Evolutionary conservation across 139 green algal species (phyloP), one percentile per base, ranked within the genome.

Genomic region (Diplosphaera chodatii): DNA sequence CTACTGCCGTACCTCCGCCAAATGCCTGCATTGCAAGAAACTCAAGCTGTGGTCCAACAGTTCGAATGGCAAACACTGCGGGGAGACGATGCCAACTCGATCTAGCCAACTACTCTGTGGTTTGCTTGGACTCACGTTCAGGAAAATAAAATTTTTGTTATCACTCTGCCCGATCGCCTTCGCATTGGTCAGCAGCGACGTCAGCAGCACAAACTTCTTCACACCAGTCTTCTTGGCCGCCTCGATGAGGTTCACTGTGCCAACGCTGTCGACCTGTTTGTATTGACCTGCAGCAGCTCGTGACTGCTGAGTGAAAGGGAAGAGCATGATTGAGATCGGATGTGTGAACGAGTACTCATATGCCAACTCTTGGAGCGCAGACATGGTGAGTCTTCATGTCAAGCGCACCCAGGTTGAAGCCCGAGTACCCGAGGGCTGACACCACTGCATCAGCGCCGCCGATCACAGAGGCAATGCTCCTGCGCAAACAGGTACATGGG

Each of bases 111-210:
- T n/a, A n/a, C n/a, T n/a, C n/a, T n/a, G n/a, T n/a, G 37, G 37
- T 48, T 48, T 48, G 37, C 8, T n/a, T 48, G 37, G 8, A 48
- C 37, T 48, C 37, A 48, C 37, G 66, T 91, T 87, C 1, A 91
- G 80, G 72, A 91, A 81, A 34, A 84, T 78, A 74, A 85, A 89
- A 71, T 90, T 88, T 40, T 82, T 82, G 63, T 91, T 91, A 64
- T 80, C 59, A 1, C 40, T 55, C 68, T 85, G 82, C 3, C 80
- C 80, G 27, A 85, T 76, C 4, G 76, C 85, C 25, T 41, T 40
- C 13, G 81, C 84, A 40, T 89, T 89, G 13, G 80, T 89, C n/a
- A 88, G 73, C 80, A 91, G 74, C 6, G 67, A 83, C 2, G 73
- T 81, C 55, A 87, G 65, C 32, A 89, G 70, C 59, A 91, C 84